phyloP scores from a whole-genome alignment of 2,329 filamentous ascomycete species.

The Eutypa lata region DNA sequence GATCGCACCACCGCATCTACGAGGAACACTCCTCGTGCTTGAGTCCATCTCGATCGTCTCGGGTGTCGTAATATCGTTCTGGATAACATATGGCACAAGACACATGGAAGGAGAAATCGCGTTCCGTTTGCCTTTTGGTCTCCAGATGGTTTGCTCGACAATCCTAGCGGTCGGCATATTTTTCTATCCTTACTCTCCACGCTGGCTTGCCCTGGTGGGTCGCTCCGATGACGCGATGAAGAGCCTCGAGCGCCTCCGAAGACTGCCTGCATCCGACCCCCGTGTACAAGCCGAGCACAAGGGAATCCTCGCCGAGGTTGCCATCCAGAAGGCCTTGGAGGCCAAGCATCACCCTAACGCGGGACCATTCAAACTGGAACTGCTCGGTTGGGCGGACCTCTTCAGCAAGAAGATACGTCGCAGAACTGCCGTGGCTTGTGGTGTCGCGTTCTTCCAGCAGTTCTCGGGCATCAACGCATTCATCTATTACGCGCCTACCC shows the following conservation, averaged over 20 bases:
- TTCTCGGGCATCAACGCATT: slow-evolving; percentile 39
- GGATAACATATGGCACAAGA: slow-evolving; percentile 51
- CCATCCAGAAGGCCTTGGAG: slow-evolving; percentile 39
- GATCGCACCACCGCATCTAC: slow-evolving; percentile 33
- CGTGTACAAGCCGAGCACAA: slow-evolving; percentile 45
- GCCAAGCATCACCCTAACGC: slow-evolving; percentile 34
- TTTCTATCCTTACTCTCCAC: slow-evolving; percentile 43
- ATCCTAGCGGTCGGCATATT: slow-evolving; percentile 37
- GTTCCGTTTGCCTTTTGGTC: slow-evolving; percentile 43
- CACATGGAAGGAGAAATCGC: slow-evolving; percentile 38
- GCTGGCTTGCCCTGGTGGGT: slow-evolving; percentile 39
- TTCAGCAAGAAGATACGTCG: slow-evolving; percentile 42
- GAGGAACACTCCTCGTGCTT: slow-evolving; percentile 43
- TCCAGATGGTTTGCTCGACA: slow-evolving; percentile 41
- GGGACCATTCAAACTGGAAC: slow-evolving; percentile 37
- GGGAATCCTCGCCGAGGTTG: slow-evolving; percentile 47
- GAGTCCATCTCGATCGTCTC: slow-evolving; percentile 49
- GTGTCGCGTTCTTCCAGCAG: slow-evolving; percentile 42
- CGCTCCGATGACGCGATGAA: slow-evolving; percentile 37
- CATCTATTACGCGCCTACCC: slow-evolving; percentile 45
- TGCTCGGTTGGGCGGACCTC: slow-evolving; percentile 43
- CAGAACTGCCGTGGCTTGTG: slow-evolving; percentile 37
- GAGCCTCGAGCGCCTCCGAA: slow-evolving; percentile 35
- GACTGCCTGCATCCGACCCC: slow-evolving; percentile 37
- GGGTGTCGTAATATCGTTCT: slow-evolving; percentile 51